A percentile compares a stretch with the other conserved stretches of the same genome.
Evolutionary conservation across 495 filamentous ascomycete species (phyloP).

Genomic region (Tuber borchii): DNA sequence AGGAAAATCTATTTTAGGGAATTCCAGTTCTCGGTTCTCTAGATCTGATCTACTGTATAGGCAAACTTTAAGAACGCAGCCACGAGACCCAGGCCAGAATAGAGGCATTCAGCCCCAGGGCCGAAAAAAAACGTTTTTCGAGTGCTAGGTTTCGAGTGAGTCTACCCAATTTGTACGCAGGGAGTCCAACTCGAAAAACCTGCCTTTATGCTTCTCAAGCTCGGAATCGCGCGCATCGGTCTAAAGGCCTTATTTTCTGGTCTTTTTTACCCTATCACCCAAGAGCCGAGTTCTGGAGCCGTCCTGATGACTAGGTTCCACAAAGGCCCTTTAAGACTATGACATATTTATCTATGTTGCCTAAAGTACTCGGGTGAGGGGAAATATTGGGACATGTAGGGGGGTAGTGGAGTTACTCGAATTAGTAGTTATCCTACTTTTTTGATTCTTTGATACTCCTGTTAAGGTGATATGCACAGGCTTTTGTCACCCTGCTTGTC

Average conservation of each 20-base stretch:
- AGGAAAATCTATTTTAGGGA: not conserved
- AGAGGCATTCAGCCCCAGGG: not conserved
- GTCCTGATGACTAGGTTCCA: not conserved
- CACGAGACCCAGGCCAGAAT: not conserved
- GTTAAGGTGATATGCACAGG: too few relatives aligned
- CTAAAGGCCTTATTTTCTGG: not conserved
- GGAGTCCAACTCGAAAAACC: not conserved
- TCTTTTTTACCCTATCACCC: not conserved
- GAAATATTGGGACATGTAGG: too few relatives aligned
- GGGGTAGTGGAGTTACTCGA: too few relatives aligned
- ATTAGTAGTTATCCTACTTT: too few relatives aligned
- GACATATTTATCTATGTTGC: not conserved
- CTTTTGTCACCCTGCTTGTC: too few relatives aligned
- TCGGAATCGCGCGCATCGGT: not conserved
- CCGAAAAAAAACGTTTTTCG: not conserved
- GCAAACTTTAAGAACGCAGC: not conserved
- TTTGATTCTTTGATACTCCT: too few relatives aligned
- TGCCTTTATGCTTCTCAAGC: not conserved
- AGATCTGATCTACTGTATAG: not conserved
- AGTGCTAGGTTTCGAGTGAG: not conserved
- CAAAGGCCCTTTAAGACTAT: not conserved
- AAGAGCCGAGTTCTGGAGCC: not conserved
- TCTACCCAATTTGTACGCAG: not conserved
- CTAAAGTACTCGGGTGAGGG: too few relatives aligned
- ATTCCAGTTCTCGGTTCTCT: not conserved